Percentiles rank a stretch among this genome's conserved stretches.
phyloP scores from a whole-genome alignment of 2,329 filamentous ascomycete genomes.

The Albifimbria verrucaria region DNA sequence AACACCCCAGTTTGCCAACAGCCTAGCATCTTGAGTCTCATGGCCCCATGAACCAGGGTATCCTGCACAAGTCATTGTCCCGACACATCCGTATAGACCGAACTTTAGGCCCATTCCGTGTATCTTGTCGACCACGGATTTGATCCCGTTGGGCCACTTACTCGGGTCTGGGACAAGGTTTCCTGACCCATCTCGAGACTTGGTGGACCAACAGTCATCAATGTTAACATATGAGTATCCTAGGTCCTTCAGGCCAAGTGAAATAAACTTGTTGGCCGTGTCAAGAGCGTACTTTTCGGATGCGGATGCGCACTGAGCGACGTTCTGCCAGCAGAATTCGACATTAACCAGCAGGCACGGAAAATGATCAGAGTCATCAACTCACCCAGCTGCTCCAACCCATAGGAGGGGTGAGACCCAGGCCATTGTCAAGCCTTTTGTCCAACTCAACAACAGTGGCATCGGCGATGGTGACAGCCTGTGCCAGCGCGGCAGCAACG shows the following conservation, averaged over 20 bases:
- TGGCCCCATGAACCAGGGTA: constrained; percentile 12
- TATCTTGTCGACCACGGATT: constrained; percentile 45
- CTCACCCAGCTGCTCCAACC: constrained; percentile 14
- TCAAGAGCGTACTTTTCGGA: constrained; percentile 11
- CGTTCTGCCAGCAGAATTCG: constrained; percentile 6
- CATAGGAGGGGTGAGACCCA: constrained; percentile 10
- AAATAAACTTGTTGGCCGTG: constrained; percentile 11
- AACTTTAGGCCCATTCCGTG: constrained; percentile 56
- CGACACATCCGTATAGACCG: constrained; percentile 59
- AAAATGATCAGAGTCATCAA: neutral
- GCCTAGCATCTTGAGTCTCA: constrained; percentile 9
- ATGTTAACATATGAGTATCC: constrained; percentile 57
- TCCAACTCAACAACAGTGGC: neutral
- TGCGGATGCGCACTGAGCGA: constrained; percentile 12
- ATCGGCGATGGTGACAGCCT: neutral
- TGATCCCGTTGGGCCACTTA: constrained; percentile 57
- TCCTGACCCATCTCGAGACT: constrained; percentile 29
- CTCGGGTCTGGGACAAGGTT: constrained; percentile 42
- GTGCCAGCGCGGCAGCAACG: neutral
- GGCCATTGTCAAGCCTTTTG: constrained; percentile 3
- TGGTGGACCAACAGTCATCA: constrained; percentile 59
- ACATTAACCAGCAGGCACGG: neutral
- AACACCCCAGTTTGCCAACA: constrained; percentile 10
- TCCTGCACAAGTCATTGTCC: constrained; percentile 23
- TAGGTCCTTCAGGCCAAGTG: constrained; percentile 43